Percentiles rank a stretch among this genome's conserved stretches.
These are phyloP conservation scores for Trichoderma koningii DNA, from an alignment of 2,329 filamentous ascomycete species.

Conservation along the genomic window DNA sequence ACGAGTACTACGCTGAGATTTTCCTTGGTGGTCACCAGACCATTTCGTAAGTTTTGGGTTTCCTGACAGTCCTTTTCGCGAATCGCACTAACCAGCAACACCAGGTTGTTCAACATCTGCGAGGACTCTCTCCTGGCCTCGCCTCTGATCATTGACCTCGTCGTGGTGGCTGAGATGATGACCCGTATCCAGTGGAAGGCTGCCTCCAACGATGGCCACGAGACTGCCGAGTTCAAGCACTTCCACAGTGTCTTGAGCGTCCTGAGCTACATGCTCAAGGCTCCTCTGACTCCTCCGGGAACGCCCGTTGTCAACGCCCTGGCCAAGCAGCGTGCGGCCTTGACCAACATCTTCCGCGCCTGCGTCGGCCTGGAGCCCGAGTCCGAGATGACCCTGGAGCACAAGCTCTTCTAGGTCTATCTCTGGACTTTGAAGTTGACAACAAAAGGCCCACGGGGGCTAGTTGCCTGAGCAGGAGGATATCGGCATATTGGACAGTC, in stretches of 20 bases:
- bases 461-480: slow-evolving; percentile 5
- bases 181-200: slow-evolving; percentile 93
- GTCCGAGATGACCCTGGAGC: slow-evolving; percentile 98
- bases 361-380: slow-evolving; percentile 96
- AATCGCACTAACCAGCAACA: slow-evolving; percentile 30
- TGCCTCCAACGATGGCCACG: slow-evolving; percentile 52
- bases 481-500: slow-evolving; percentile 27
- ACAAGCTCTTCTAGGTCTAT: slow-evolving; percentile 78
- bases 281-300: slow-evolving; percentile 88
- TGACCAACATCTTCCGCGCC: slow-evolving; percentile 98
- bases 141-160: slow-evolving; percentile 94
- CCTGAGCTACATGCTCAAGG: slow-evolving; percentile 98
- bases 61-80: neutral
- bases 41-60: slow-evolving; percentile 64
- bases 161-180: slow-evolving; percentile 95
- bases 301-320: slow-evolving; percentile 95
- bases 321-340: slow-evolving; percentile 89
- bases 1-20: slow-evolving; percentile 99
- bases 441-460: neutral
- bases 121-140: slow-evolving; percentile 96
- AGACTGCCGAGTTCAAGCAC: slow-evolving; percentile 73
- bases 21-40: slow-evolving; percentile 99
- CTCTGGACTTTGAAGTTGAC: neutral
- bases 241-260: slow-evolving; percentile 98
- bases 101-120: slow-evolving; percentile 94